phyloP scores from a whole-genome alignment of 2,329 filamentous ascomycete species.

The Alternaria arbusti region DNA sequence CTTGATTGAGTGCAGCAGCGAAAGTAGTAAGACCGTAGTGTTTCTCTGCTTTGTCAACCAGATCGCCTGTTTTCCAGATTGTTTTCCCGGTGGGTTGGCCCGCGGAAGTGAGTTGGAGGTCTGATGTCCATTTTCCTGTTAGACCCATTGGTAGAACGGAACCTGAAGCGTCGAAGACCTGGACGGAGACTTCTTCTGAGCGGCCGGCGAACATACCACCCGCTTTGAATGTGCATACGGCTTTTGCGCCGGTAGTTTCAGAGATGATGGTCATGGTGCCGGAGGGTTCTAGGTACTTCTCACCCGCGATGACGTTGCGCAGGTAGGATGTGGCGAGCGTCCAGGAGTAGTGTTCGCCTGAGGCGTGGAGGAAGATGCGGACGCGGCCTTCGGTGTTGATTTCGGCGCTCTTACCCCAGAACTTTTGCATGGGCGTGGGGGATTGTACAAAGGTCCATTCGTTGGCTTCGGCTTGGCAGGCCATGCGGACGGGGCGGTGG shows the following conservation, averaged over 20 bases:
- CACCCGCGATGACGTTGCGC: conserved; percentile 94
- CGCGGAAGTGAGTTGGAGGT: conserved; percentile 70
- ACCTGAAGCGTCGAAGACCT: conserved; percentile 72
- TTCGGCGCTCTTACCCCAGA: conserved; percentile 97
- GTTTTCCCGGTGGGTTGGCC: conserved; percentile 67
- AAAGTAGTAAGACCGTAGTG: conserved; percentile 91
- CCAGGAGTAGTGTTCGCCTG: conserved; percentile 88
- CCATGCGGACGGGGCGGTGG: conserved; percentile 89
- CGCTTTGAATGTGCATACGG: conserved; percentile 87
- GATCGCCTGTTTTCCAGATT: conserved; percentile 78
- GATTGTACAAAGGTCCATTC: conserved; percentile 88
- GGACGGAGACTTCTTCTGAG: conserved; percentile 84
- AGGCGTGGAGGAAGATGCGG: conserved; percentile 75
- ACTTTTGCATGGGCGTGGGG: conserved; percentile 90
- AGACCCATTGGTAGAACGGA: conserved; percentile 71
- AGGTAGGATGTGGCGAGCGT: conserved; percentile 86
- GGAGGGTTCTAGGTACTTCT: conserved; percentile 97
- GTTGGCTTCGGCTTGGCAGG: conserved; percentile 87
- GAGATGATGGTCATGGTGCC: conserved; percentile 86
- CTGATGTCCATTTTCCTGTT: conserved; percentile 82
- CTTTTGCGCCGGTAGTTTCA: conserved; percentile 82
- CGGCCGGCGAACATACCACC: conserved; percentile 98
- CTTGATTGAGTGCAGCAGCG: conserved; percentile 84
- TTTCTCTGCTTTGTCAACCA: conserved; percentile 79
- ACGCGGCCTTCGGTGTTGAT: conserved; percentile 90